Evolutionary conservation across 306 rosid genomes (phyloP).

Genomic region (Senna siamea): DNA sequence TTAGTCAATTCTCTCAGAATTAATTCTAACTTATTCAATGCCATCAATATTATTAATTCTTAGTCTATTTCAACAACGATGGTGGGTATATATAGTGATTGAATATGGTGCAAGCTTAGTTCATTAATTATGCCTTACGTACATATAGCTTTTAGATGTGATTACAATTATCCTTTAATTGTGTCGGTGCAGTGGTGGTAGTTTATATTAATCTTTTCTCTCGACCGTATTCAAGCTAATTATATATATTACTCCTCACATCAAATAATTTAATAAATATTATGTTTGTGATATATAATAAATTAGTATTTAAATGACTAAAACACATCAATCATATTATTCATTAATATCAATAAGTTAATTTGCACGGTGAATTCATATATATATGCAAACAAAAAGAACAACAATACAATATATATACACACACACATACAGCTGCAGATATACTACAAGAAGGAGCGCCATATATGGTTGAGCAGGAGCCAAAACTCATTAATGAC

Average conservation of each 20-base stretch:
- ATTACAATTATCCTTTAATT: not conserved
- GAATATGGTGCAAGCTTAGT: not conserved
- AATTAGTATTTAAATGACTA: no score
- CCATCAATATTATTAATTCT: not conserved
- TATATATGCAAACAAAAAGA: conserved; percentile 10
- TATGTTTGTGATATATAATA: no score
- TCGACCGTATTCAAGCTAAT: not conserved
- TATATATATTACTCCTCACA: not conserved
- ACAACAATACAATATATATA: not conserved
- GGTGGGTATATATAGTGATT: not conserved
- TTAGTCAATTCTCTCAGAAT: not conserved
- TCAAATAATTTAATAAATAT: not conserved
- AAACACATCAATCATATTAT: no score
- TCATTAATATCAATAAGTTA: no score
- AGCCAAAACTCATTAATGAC: conserved; percentile 17
- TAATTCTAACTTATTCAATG: not conserved
- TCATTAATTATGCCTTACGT: not conserved
- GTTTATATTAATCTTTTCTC: not conserved
- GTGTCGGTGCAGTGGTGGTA: not conserved
- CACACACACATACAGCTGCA: no score
- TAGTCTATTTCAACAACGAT: not conserved
- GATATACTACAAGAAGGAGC: not conserved
- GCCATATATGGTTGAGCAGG: not conserved
- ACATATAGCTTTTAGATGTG: not conserved
- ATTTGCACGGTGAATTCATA: not conserved